Evolutionary conservation across 345 rosid species (phyloP), one percentile per base, ranked within the genome.

Genomic region (Eucalyptus regnans): DNA sequence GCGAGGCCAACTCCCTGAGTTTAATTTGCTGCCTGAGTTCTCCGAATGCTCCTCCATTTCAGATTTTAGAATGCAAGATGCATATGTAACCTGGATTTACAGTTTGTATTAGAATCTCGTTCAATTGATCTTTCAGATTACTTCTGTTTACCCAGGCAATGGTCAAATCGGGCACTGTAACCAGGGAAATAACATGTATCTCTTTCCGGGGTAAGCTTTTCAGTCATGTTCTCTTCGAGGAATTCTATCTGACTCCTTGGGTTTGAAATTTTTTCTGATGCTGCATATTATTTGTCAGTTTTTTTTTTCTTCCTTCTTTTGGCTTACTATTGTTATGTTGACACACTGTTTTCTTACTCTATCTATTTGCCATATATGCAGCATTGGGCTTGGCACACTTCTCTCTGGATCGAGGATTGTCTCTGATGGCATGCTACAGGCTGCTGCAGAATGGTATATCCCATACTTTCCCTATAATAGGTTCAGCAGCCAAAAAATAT

Each of bases 151-250:
- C 41, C 43, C 94, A 97, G 99, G 98, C 83, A 94, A 95, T 91
- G 98, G 98, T 89, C 93, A 89, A 5, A 88, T 96, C 62, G 99
- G 99, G 91, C 96, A 95, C 90, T 94, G 97, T 95, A 97, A 97
- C 94, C 99, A 97, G 92, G 99, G 98, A 89, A 96, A 96, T 94
- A 97, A 97, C 93, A 97, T 97, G 99, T 97, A 96, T 92, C 97
- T 97, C 89, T 97, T 97, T 91, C 99, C 99, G 29, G 99, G 99
- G 99, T 97, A 68, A 89, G 98, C 94, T 90, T 88, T 66, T 76
- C 48, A 20, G 48, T 76, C 84, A 15, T 85, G 86, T 71, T 50
- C 86, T 76, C 88, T 46, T 29, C 9, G 64, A 79, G 56, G n/a
- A 79, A 64, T 62, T 71, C 37, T 13, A 50, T 86, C 62, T 20